A percentile compares a stretch with the other conserved stretches of the same genome.
phyloP scores from a whole-genome alignment of 768 basidiomycete genomes.

The Coprinopsis cinerea region DNA sequence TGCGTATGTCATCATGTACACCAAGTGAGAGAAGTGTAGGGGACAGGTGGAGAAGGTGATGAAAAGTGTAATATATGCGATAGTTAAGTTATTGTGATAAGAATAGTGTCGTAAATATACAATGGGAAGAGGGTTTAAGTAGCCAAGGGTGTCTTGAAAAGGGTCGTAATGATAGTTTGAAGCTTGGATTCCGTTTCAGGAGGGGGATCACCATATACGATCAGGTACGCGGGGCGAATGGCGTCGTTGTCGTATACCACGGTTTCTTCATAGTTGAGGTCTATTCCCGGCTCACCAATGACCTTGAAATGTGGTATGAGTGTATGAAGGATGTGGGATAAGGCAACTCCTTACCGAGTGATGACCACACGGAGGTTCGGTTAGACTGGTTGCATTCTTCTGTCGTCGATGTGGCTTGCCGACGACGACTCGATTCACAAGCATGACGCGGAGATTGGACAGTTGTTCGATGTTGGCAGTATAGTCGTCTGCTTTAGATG shows the following conservation, averaged over 20 bases:
- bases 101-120: conserved; percentile 9
- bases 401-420: conserved; percentile 49
- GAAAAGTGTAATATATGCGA: background rate
- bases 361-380: conserved; percentile 48
- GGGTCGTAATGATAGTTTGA: conserved; percentile 27
- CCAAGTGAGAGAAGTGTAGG: conserved; percentile 22
- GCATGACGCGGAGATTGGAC: conserved; percentile 41
- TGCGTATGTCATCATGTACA: conserved; percentile 55
- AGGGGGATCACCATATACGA: conserved; percentile 48
- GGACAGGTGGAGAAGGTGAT: background rate
- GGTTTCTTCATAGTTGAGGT: conserved; percentile 66
- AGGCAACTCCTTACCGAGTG: conserved; percentile 41
- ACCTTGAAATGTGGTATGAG: conserved; percentile 30
- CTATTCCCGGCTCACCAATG: conserved; percentile 55
- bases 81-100: conserved; percentile 4
- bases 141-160: conserved; percentile 46
- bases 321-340: background rate
- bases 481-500: conserved; percentile 71
- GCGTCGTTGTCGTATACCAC: conserved; percentile 65
- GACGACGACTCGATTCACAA: conserved; percentile 59
- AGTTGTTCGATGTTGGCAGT: conserved; percentile 34
- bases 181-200: conserved; percentile 24
- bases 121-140: conserved; percentile 22
- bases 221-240: conserved; percentile 57
- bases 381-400: conserved; percentile 41